Percentiles rank a stretch among this genome's conserved stretches.
Evolutionary conservation across 176 grass and related monocot species (phyloP).

Genomic region (Raddia guianensis): DNA sequence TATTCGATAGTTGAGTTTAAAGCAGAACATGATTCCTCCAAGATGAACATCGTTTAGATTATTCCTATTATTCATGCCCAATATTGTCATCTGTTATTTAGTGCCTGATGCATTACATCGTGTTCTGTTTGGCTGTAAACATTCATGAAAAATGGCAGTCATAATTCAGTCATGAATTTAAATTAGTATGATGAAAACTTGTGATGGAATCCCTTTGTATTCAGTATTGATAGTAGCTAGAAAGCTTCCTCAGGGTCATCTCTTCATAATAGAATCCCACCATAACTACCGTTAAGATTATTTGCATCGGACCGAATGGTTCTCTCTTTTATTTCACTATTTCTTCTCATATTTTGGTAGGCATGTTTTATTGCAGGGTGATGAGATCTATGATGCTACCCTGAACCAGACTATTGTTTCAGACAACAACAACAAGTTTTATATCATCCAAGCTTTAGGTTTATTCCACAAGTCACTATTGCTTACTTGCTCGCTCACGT

Average conservation of each 20-base stretch:
- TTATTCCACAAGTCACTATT: slow-evolving; percentile 43
- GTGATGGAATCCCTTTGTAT: not conserved
- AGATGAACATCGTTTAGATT: not conserved
- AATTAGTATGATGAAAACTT: slow-evolving; percentile 7
- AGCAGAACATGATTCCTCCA: not conserved
- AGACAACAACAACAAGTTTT: slow-evolving; percentile 94
- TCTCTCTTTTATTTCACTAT: slow-evolving; percentile 28
- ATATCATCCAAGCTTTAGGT: slow-evolving; percentile 94
- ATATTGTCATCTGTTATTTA: not conserved
- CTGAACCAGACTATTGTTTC: slow-evolving; percentile 94
- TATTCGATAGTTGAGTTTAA: slow-evolving; percentile 3
- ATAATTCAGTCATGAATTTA: not conserved
- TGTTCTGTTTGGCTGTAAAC: slow-evolving; percentile 21
- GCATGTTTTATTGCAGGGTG: slow-evolving; percentile 58
- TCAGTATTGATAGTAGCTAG: not conserved
- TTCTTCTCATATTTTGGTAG: slow-evolving; percentile 23
- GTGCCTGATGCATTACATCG: not conserved
- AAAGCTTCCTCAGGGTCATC: not conserved
- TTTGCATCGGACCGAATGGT: not conserved
- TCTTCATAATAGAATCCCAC: not conserved
- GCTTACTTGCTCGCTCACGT: not conserved
- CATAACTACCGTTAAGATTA: slow-evolving; percentile 10
- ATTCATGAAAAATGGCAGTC: not conserved
- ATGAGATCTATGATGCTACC: slow-evolving; percentile 89
- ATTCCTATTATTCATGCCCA: not conserved